Base-by-base conservation (phyloP, 2,329 filamentous ascomycete genomes). In the Elsinoe arachidis region DNA sequence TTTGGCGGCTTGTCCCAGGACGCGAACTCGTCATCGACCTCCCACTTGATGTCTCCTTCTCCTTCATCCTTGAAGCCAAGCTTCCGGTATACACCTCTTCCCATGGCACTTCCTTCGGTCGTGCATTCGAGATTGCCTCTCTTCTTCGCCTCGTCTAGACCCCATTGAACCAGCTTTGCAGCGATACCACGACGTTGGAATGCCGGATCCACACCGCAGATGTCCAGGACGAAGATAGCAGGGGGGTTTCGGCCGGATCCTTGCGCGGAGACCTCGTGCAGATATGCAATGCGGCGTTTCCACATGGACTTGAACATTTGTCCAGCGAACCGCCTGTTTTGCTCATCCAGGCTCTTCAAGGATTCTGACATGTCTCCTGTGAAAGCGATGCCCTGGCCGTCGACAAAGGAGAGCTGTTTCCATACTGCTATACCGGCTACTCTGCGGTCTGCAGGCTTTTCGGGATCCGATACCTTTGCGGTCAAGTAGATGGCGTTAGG, bases 361-460 rank as follows among this genome's bases (percentile, higher is more conserved):
- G 69, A 73, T 21, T 58, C 60, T 23, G 77, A 74, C 11, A 80
- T 80, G 51, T 73, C 64, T 11, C 79, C 80, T 1, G 73, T 69
- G 49, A 53, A 53, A 19, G 49, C 15, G 11, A 35, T 26, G 19
- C 49, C 49, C 7, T 39, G n/a, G n/a, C 49, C 49, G 11, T 53
- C 49, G 0, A 81, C 73, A 5, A 70, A 66, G 0, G 80, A 82
- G 0, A 71, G 66, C 61, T 83, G 80, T 7, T 70, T 63, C 81
- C 81, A 84, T 57, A 82, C 76, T 2, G 80, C 79, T 26, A 79
- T 59, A 14, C 80, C 81, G 9, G 70, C 80, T n/a, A 81, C 70
- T 37, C 59, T 61, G 3, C 62, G 62, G 49, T 68, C 57, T 43
- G 55, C 61, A 7, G 61, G 55, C 1, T 63, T 63, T 0, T 72